Conservation (phyloP, 2,329 filamentous ascomycete species). For the Xylaria sp. region DNA sequence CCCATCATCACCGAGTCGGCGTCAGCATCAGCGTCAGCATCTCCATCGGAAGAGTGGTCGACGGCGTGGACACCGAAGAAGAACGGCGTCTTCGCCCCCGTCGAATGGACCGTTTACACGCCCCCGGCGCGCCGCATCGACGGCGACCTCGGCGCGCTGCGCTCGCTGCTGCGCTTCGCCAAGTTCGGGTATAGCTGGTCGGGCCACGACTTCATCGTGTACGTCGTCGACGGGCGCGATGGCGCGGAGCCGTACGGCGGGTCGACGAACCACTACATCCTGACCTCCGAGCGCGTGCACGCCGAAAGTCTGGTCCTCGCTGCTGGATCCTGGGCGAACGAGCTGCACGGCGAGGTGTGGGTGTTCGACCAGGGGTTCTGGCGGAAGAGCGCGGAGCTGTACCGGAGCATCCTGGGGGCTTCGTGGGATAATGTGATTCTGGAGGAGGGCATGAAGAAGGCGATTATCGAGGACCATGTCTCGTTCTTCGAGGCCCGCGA, state of each 20-base stretch:
- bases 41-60: too few species aligned
- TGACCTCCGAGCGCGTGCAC: slow-evolving; percentile 49
- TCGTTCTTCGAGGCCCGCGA: slow-evolving; percentile 71
- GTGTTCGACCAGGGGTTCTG: slow-evolving; percentile 73
- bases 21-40: slow-evolving; percentile 48
- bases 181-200: slow-evolving; percentile 58
- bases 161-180: slow-evolving; percentile 51
- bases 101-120: slow-evolving; percentile 54
- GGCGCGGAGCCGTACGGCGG: slow-evolving; percentile 49
- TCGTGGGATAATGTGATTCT: slow-evolving; percentile 76
- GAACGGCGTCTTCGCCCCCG: slow-evolving; percentile 45
- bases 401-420: slow-evolving; percentile 63
- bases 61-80: not conserved
- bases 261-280: slow-evolving; percentile 54
- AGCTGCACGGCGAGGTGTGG: slow-evolving; percentile 72
- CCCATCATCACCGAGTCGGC: slow-evolving; percentile 40
- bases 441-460: slow-evolving; percentile 71
- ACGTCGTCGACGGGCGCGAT: slow-evolving; percentile 56
- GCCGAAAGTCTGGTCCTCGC: slow-evolving; percentile 65
- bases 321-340: slow-evolving; percentile 63
- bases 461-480: slow-evolving; percentile 70
- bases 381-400: slow-evolving; percentile 72
- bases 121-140: slow-evolving; percentile 56
- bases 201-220: slow-evolving; percentile 57
- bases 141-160: slow-evolving; percentile 52